phyloP scores from a whole-genome alignment of 257 asterid genomes.

The Rauvolfia tetraphylla region DNA sequence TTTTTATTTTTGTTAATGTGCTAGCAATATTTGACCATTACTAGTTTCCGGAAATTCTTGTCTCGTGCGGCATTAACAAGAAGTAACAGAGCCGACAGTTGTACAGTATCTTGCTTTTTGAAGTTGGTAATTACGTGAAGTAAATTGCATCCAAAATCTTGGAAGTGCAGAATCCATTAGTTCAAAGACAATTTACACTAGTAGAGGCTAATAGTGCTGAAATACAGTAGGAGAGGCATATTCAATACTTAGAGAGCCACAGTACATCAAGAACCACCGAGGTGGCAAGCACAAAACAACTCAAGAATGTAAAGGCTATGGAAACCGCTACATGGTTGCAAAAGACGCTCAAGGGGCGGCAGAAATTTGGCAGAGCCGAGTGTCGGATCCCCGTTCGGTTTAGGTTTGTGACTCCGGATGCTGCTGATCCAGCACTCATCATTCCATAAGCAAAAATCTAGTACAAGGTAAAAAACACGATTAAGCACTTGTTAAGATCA shows the following conservation, averaged over 20 bases:
- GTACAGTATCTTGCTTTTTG: no score
- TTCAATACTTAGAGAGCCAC: slow-evolving; percentile 40
- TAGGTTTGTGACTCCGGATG: slow-evolving; percentile 75
- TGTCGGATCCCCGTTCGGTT: slow-evolving; percentile 78
- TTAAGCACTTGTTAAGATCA: not conserved
- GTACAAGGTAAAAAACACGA: not conserved
- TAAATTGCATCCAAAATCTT: no score
- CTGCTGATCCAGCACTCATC: slow-evolving; percentile 95
- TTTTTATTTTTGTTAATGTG: no score
- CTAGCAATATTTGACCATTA: no score
- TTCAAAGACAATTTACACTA: no score
- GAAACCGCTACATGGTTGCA: slow-evolving; percentile 74
- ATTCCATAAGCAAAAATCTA: slow-evolving; percentile 67
- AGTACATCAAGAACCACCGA: slow-evolving; percentile 68
- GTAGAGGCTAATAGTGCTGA: not conserved
- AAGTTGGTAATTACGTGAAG: no score
- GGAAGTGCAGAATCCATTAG: no score
- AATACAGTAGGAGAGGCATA: not conserved
- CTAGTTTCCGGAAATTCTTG: no score
- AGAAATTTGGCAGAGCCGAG: slow-evolving; percentile 75
- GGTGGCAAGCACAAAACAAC: slow-evolving; percentile 56
- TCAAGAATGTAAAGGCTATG: slow-evolving; percentile 60
- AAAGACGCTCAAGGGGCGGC: slow-evolving; percentile 64
- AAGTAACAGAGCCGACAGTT: no score
- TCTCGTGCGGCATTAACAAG: no score